These are phyloP conservation scores for Fusarium sterilihyphosum DNA, from an alignment of 2,329 filamentous ascomycete species.

Conservation along the genomic window DNA sequence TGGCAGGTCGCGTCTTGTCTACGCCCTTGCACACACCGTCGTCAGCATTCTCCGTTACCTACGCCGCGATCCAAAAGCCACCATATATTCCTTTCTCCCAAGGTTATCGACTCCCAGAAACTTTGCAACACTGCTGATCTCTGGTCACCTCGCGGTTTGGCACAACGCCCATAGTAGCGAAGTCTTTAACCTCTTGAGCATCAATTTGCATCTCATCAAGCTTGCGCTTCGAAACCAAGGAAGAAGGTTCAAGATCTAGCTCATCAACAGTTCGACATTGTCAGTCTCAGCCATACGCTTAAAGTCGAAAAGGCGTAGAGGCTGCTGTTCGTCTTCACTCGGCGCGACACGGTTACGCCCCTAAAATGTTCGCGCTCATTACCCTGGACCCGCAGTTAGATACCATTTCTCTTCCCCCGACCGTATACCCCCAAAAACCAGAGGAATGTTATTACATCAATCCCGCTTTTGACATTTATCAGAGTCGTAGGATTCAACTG, in stretches of 20 bases:
- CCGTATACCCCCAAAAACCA: neutral
- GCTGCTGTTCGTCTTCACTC: neutral
- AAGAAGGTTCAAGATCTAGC: fast-evolving
- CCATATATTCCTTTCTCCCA: fast-evolving
- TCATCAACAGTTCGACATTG: fast-evolving
- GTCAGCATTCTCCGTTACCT: fast-evolving
- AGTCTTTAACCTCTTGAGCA: fast-evolving
- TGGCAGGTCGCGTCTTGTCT: neutral
- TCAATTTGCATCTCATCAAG: fast-evolving
- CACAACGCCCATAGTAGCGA: fast-evolving
- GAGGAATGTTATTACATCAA: neutral
- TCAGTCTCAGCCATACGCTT: too few relatives aligned
- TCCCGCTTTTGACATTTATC: fast-evolving
- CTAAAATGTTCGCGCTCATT: too few relatives aligned
- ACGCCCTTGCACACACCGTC: fast-evolving
- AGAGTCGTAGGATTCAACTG: neutral
- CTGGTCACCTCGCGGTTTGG: fast-evolving
- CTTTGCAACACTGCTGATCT: neutral
- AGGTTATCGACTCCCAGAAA: fast-evolving
- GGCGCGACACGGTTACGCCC: neutral
- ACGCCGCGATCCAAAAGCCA: fast-evolving
- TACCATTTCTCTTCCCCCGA: neutral
- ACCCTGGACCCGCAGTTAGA: neutral
- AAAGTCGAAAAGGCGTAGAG: neutral
- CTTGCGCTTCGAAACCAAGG: neutral